These are phyloP conservation scores for Hamigera avellanea DNA, from an alignment of 495 filamentous ascomycete species.

Conservation along the genomic window DNA sequence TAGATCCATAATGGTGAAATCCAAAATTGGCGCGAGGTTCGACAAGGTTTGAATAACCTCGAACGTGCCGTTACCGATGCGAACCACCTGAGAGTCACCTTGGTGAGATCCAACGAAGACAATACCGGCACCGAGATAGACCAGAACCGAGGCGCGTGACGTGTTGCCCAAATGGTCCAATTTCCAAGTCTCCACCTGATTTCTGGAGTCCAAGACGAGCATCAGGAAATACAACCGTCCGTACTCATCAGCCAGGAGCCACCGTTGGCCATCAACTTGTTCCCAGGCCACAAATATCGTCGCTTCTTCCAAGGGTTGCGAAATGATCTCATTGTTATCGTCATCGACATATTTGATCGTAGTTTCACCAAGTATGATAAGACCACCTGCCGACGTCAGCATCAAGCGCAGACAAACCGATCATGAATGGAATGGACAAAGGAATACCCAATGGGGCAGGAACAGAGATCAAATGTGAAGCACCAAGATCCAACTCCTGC, in stretches of 20 bases:
- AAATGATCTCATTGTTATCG: slow-evolving; percentile 47
- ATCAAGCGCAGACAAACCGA: too few relatives aligned
- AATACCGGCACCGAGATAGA: slow-evolving; percentile 64
- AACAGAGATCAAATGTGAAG: slow-evolving; percentile 77
- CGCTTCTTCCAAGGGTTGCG: slow-evolving; percentile 52
- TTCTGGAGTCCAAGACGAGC: slow-evolving; percentile 49
- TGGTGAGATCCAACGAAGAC: slow-evolving; percentile 87
- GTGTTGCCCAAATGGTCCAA: slow-evolving; percentile 56
- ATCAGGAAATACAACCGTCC: slow-evolving; percentile 71
- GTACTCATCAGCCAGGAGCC: slow-evolving; percentile 82
- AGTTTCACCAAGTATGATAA: slow-evolving; percentile 79
- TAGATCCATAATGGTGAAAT: slow-evolving; percentile 93
- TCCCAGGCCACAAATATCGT: slow-evolving; percentile 85
- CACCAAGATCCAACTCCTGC: slow-evolving; percentile 59
- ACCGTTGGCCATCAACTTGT: slow-evolving; percentile 65
- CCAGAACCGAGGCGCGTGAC: slow-evolving; percentile 60
- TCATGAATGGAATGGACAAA: too few relatives aligned
- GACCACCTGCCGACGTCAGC: slow-evolving; percentile 38
- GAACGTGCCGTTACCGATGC: slow-evolving; percentile 42
- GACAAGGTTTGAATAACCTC: slow-evolving; percentile 63
- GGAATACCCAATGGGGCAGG: slow-evolving; percentile 41
- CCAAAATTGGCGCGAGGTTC: slow-evolving; percentile 83
- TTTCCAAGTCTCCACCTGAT: slow-evolving; percentile 55
- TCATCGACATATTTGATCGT: slow-evolving; percentile 73
- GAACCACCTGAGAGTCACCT: slow-evolving; percentile 79